phyloP scores from a whole-genome alignment of 768 basidiomycete species.

The Leucocoprinus sp. region DNA sequence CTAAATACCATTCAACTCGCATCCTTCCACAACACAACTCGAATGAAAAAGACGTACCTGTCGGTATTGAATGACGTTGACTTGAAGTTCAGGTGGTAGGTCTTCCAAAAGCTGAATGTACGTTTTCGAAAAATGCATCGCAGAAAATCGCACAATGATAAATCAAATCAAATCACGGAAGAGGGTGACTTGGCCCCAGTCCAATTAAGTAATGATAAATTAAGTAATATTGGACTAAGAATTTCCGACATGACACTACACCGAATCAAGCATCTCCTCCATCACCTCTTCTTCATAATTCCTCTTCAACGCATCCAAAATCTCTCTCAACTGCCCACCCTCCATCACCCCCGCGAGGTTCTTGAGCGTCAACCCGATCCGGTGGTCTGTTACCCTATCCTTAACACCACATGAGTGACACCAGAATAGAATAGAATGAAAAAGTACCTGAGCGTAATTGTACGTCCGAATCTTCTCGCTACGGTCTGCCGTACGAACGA shows the following conservation, averaged over 20 bases:
- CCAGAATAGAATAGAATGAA: background rate
- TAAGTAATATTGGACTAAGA: too few species aligned
- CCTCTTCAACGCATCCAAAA: constrained; percentile 49
- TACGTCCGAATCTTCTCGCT: constrained; percentile 96
- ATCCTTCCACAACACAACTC: background rate
- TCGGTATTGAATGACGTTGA: constrained; percentile 78
- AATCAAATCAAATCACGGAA: too few species aligned
- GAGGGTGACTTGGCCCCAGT: too few species aligned
- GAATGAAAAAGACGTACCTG: constrained; percentile 38
- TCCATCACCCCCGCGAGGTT: constrained; percentile 61
- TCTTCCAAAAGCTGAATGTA: constrained; percentile 53
- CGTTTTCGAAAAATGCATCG: constrained; percentile 71
- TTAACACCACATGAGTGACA: constrained; percentile 20
- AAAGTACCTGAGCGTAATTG: constrained; percentile 75
- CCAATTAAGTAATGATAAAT: too few species aligned
- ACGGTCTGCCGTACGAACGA: constrained; percentile 77
- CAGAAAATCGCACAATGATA: too few species aligned
- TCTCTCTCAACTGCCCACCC: constrained; percentile 50
- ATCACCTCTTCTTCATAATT: constrained; percentile 48
- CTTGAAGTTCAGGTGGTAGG: constrained; percentile 69
- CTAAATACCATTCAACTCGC: constrained; percentile 27
- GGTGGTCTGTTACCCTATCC: constrained; percentile 92
- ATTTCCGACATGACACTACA: too few species aligned
- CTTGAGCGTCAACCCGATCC: constrained; percentile 69
- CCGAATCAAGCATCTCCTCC: constrained; percentile 38